Conservation (phyloP, 768 basidiomycete genomes). For the Psilocybe subaeruginosa region DNA sequence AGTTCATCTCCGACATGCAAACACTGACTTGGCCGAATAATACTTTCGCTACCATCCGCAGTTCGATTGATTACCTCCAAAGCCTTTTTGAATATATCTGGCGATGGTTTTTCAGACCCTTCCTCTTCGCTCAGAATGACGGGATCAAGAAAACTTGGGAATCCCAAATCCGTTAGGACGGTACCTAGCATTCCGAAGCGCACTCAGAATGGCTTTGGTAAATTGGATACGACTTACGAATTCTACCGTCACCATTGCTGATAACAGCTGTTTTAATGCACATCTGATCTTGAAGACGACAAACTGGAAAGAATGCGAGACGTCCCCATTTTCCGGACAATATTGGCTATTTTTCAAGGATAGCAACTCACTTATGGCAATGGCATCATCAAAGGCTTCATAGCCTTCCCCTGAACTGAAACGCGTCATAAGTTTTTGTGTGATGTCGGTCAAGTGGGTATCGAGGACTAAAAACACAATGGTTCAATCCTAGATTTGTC, state of each 20-base stretch:
- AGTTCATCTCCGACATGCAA: slow-evolving; percentile 82
- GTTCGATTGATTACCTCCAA: slow-evolving; percentile 34
- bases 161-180: slow-evolving; percentile 63
- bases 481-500: not conserved
- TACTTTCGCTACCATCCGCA: slow-evolving; percentile 15
- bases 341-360: not conserved
- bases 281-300: slow-evolving; percentile 42
- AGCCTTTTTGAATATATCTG: slow-evolving; percentile 57
- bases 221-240: slow-evolving; percentile 44
- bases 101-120: slow-evolving; percentile 69
- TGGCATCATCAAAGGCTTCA: slow-evolving; percentile 35
- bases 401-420: slow-evolving; percentile 80
- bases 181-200: slow-evolving; percentile 30
- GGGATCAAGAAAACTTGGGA: slow-evolving; percentile 50
- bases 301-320: slow-evolving; percentile 35
- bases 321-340: not conserved
- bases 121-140: slow-evolving; percentile 74
- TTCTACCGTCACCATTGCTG: slow-evolving; percentile 75
- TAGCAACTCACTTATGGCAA: slow-evolving; percentile 29
- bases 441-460: slow-evolving; percentile 54
- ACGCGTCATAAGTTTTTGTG: slow-evolving; percentile 58
- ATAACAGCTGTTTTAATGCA: slow-evolving; percentile 59
- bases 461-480: slow-evolving; percentile 49
- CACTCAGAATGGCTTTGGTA: not conserved
- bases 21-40: slow-evolving; percentile 43